Evolutionary conservation across 306 rosid species (phyloP).

Genomic region (Begonia masoniana): DNA sequence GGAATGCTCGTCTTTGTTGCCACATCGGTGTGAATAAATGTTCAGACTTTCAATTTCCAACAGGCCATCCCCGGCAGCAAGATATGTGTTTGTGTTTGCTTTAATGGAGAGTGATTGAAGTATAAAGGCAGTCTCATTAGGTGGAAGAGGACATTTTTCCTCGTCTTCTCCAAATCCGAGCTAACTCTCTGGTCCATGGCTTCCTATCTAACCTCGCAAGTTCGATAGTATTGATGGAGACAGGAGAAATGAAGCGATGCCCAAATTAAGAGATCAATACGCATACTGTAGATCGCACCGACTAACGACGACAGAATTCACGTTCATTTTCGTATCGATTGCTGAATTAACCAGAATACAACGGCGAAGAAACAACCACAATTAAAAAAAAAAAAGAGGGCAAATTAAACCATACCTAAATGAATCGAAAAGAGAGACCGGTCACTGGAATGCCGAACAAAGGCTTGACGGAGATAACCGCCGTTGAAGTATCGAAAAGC

Average conservation of each 20-base stretch:
- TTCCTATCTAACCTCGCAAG: conserved; percentile 57
- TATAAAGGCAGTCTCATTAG: conserved; percentile 70
- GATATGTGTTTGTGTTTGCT: conserved; percentile 56
- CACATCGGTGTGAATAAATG: conserved; percentile 39
- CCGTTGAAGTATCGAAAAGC: conserved; percentile 31
- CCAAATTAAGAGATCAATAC: background rate
- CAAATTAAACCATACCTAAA: conserved; percentile 22
- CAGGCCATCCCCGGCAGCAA: conserved; percentile 87
- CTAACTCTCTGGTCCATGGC: conserved; percentile 78
- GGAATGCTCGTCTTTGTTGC: conserved; percentile 65
- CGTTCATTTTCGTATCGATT: background rate
- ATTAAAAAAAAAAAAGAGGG: background rate
- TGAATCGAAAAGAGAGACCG: conserved; percentile 25
- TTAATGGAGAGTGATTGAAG: conserved; percentile 63
- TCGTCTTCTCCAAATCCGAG: conserved; percentile 61
- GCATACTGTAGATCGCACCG: background rate
- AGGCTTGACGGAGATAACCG: conserved; percentile 52
- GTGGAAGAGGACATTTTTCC: conserved; percentile 88
- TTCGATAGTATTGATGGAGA: conserved; percentile 49
- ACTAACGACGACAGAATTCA: background rate
- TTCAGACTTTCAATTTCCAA: conserved; percentile 71
- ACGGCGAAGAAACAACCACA: background rate
- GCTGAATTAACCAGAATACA: background rate
- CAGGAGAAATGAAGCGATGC: too few relatives aligned
- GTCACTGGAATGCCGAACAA: conserved; percentile 28